Evolutionary conservation across 441 rosid species (phyloP).

Genomic region (Pelargonium myrrhifolium): DNA sequence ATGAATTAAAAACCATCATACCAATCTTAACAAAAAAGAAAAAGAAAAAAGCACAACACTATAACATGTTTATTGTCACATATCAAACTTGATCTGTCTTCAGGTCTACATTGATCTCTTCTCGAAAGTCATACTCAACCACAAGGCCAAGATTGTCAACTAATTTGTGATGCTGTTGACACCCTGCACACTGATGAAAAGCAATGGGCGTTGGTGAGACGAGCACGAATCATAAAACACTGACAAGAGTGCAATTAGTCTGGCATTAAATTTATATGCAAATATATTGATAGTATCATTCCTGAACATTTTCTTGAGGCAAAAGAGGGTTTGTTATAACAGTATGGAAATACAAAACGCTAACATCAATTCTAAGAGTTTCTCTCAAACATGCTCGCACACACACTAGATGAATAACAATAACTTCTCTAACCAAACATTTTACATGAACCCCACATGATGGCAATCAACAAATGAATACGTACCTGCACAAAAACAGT

Average conservation of each 20-base stretch:
- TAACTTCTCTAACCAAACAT: slow-evolving; percentile 3
- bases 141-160: slow-evolving; percentile 85
- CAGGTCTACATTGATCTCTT: slow-evolving; percentile 34
- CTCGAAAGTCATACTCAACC: slow-evolving; percentile 65
- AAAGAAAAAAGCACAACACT: slow-evolving; percentile 7
- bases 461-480: slow-evolving; percentile 7
- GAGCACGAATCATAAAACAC: slow-evolving; percentile 1
- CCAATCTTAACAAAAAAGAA: not conserved
- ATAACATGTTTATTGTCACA: slow-evolving; percentile 10
- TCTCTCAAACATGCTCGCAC: too few species aligned
- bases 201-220: slow-evolving; percentile 15
- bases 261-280: too few species aligned
- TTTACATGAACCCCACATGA: not conserved
- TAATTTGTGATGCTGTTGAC: slow-evolving; percentile 74
- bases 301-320: too few species aligned
- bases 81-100: slow-evolving; percentile 41
- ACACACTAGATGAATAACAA: not conserved
- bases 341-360: too few species aligned
- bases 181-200: slow-evolving; percentile 76
- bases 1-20: not conserved
- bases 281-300: too few species aligned
- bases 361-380: too few species aligned
- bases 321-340: too few species aligned
- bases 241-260: not conserved
- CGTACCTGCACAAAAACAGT: slow-evolving; percentile 71